A percentile compares a stretch with the other conserved stretches of the same genome.
phyloP scores from a whole-genome alignment of 169 alveolate genomes.

The Cyclospora cayetanensis region DNA sequence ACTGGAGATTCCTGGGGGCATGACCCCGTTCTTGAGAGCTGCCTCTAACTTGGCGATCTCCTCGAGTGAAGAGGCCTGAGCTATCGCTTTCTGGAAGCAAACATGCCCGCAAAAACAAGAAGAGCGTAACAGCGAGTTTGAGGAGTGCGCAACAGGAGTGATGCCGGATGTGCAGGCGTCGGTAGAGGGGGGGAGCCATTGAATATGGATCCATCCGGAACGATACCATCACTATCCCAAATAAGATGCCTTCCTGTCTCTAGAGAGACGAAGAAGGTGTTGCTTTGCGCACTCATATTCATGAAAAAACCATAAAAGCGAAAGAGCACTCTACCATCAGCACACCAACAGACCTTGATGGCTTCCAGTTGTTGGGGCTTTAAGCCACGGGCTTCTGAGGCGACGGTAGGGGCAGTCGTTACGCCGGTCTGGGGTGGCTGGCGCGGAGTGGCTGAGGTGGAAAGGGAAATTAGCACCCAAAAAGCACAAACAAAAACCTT shows the following conservation, averaged over 20 bases:
- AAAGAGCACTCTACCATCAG: no score
- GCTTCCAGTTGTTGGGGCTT: background rate
- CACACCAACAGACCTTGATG: no score
- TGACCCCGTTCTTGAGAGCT: slow-evolving; percentile 6
- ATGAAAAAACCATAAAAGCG: no score
- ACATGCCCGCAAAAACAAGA: background rate
- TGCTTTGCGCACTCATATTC: no score
- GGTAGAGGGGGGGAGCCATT: no score
- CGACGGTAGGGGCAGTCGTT: background rate
- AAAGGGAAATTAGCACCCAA: background rate
- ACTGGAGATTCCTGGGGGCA: background rate
- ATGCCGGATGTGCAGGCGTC: no score
- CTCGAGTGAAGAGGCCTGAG: slow-evolving; percentile 28
- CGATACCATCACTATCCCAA: no score
- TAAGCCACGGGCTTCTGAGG: background rate
- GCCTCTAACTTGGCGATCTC: background rate
- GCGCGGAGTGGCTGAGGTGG: background rate
- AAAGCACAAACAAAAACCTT: no score
- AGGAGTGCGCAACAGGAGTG: no score
- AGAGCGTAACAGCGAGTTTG: background rate
- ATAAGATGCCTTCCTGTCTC: no score
- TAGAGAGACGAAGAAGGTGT: no score
- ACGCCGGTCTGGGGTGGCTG: background rate
- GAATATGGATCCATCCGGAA: no score
- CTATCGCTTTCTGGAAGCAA: slow-evolving; percentile 34